A percentile compares a stretch with the other conserved stretches of the same genome.
phyloP scores from a whole-genome alignment of 2,329 filamentous ascomycete species.

The Penicillium sp. region DNA sequence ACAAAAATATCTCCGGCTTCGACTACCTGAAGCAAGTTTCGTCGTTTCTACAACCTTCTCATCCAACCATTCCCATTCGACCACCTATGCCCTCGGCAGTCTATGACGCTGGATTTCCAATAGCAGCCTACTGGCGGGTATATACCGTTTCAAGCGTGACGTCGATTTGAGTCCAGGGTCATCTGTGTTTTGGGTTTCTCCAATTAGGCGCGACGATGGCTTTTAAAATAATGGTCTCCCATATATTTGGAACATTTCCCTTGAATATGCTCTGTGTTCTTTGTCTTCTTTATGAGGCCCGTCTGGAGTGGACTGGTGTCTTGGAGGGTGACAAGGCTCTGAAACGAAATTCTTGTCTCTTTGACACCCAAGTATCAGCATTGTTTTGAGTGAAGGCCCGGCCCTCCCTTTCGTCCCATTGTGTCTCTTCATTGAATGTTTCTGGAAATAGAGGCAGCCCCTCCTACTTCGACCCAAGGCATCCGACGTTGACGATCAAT shows the following conservation, averaged over 20 bases:
- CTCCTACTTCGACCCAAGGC: too few species aligned
- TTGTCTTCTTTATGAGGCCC: constrained; percentile 2
- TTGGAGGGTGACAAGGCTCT: too few species aligned
- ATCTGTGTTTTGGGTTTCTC: constrained; percentile 12
- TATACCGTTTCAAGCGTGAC: constrained; percentile 14
- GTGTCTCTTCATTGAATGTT: constrained; percentile 5
- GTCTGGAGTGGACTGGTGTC: constrained; percentile 2
- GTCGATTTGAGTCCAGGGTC: neutral
- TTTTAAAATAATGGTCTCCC: constrained; percentile 3
- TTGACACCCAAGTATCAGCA: constrained; percentile 10
- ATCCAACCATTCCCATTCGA: constrained; percentile 15
- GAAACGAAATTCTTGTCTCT: too few species aligned
- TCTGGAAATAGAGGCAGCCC: constrained; percentile 3
- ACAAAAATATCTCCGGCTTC: constrained; percentile 13
- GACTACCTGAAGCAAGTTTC: constrained; percentile 9
- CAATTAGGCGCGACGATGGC: constrained; percentile 11
- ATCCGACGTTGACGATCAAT: too few species aligned
- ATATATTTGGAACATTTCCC: constrained; percentile 18
- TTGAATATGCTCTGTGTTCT: constrained; percentile 3
- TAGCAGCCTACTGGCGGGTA: constrained; percentile 9
- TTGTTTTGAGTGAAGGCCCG: constrained; percentile 9
- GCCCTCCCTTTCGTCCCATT: neutral
- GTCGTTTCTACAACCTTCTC: constrained; percentile 10
- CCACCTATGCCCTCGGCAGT: constrained; percentile 6
- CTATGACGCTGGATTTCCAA: constrained; percentile 2